Base-by-base conservation (phyloP, 169 alveolate species). In the Babesia ovis region DNA sequence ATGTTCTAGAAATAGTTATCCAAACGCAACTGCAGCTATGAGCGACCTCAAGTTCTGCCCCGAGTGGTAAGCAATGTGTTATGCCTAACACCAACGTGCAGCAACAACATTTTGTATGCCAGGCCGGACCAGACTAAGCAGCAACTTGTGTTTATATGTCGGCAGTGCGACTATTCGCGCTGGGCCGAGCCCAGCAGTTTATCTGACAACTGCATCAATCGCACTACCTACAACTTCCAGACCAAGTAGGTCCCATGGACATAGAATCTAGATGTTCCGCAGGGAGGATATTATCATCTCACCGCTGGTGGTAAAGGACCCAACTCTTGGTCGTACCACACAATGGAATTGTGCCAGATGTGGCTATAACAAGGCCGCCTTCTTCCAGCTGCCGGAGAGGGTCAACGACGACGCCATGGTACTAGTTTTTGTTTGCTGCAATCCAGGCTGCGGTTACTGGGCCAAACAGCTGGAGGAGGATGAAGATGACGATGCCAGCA, bases 351-450 rank as follows among this genome's bases (percentile, higher is more conserved):
- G 97, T 67, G 84, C 85, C 35, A 77, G 85, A 54, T 94, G 97
- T 60, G 93, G 94, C 12, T 77, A 71, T 51, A 70, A 77, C 37
- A 92, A 90, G 57, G 95, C 95, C 1, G 95, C 94, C 16, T 94
- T 92, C 73, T 93, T 93, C 66, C 97, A 94, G 61, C 80, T 94
- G 5, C 96, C 97, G 0, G 97, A 94, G 76, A 55, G 95, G 34
- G 93, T 92, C 0, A 85, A 94, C 16, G 93, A 89, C 62, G 96
- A 93, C 34, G 96, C 97, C 16, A 94, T 94, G 97, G 91, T 94
- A 35, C 90, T 94, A 18, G 97, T 93, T 20, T 94, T 88, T 73
- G 97, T 94, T 20, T 94, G 97, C 89, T 82, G 86, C 41, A 88
- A 85, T 46, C 80, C 87, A 20, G 93, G 91, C 20, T 88, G 93